Evolutionary conservation across 148 eudicot species (phyloP).

Genomic region (Nepenthes mirabilis): DNA sequence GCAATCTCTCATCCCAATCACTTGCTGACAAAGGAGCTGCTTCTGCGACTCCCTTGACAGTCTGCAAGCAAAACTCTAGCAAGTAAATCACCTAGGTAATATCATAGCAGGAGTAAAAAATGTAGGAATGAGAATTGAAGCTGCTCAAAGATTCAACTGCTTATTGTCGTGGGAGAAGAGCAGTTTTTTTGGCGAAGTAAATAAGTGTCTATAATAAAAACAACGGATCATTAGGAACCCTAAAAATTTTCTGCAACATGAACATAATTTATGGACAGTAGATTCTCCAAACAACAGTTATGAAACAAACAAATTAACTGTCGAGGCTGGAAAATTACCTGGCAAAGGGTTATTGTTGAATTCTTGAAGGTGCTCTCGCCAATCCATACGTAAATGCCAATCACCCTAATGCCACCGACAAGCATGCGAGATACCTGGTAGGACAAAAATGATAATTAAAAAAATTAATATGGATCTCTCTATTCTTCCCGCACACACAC

Average conservation of each 20-base stretch:
- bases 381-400: slow-evolving; percentile 81
- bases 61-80: slow-evolving; percentile 25
- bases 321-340: slow-evolving; percentile 28
- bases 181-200: neutral
- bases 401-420: slow-evolving; percentile 77
- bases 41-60: slow-evolving; percentile 70
- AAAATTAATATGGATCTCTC: too few species aligned
- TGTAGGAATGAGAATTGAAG: neutral
- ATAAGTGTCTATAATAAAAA: neutral
- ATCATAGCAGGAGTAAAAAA: neutral
- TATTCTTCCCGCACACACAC: neutral
- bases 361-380: slow-evolving; percentile 67
- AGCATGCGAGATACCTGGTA: slow-evolving; percentile 84
- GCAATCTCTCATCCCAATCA: slow-evolving; percentile 61
- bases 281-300: neutral
- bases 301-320: neutral
- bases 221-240: neutral
- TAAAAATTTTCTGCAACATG: neutral
- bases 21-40: slow-evolving; percentile 40
- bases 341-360: slow-evolving; percentile 63
- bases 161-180: too few species aligned
- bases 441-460: too few species aligned
- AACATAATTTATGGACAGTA: too few species aligned
- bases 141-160: too few species aligned
- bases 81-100: neutral